phyloP scores from a whole-genome alignment of 2,329 filamentous ascomycete genomes.

The Fusarium sp. region DNA sequence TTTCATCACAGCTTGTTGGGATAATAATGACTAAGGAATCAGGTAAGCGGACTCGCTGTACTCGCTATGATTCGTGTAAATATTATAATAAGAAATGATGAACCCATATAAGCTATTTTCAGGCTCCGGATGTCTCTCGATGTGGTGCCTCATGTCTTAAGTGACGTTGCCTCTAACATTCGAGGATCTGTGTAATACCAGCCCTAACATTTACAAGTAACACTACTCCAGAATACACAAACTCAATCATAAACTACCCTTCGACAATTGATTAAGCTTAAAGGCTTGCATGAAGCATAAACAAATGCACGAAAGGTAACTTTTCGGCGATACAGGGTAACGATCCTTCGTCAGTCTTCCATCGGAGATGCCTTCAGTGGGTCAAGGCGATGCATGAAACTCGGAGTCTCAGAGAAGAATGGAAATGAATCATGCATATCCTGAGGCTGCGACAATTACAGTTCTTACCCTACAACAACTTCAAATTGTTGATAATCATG shows the following conservation, averaged over 20 bases:
- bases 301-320: background rate
- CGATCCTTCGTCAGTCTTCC: background rate
- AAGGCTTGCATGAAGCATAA: background rate
- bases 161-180: background rate
- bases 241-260: background rate
- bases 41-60: background rate
- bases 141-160: rapidly evolving
- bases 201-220: background rate
- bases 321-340: background rate
- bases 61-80: background rate
- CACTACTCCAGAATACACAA: too few relatives aligned
- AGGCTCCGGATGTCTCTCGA: background rate
- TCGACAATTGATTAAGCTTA: background rate
- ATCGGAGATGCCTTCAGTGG: background rate
- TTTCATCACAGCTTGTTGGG: background rate
- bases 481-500: background rate
- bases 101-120: background rate
- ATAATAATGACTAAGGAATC: background rate
- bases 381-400: background rate
- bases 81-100: background rate
- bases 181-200: background rate
- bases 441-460: background rate
- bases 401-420: background rate
- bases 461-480: background rate
- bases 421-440: slow-evolving; percentile 10